Percentiles rank a stretch among this genome's conserved stretches.
Evolutionary conservation across 2,329 filamentous ascomycete species (phyloP).

Genomic region (Grosmannia serpens): DNA sequence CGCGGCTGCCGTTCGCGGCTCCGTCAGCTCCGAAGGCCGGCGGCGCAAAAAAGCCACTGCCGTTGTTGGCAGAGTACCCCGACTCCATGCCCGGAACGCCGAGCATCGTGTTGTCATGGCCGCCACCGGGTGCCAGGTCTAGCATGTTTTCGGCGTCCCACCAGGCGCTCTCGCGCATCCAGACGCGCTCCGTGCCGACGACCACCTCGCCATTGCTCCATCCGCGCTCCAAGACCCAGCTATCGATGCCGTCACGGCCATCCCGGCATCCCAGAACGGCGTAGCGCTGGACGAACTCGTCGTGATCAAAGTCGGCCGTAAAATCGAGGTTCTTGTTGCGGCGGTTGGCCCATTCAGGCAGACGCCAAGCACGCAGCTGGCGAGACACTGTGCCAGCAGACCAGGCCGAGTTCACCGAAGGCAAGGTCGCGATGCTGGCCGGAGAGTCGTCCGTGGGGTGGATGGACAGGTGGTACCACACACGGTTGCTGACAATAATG

Average conservation of each 20-base stretch:
- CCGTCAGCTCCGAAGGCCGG: conserved; percentile 39
- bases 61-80: conserved; percentile 54
- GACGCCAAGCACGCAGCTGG: conserved; percentile 83
- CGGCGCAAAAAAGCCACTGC: conserved; percentile 59
- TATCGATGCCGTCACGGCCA: conserved; percentile 85
- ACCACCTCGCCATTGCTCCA: conserved; percentile 98
- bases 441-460: conserved; percentile 86
- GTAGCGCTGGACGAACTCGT: conserved; percentile 84
- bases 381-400: conserved; percentile 86
- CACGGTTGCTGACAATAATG: conserved; percentile 69
- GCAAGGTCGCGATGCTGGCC: conserved; percentile 58
- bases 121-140: conserved; percentile 43
- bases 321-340: conserved; percentile 87
- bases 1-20: conserved; percentile 55
- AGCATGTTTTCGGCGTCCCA: conserved; percentile 97
- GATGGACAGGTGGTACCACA: conserved; percentile 88
- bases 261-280: conserved; percentile 74
- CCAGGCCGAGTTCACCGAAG: conserved; percentile 72
- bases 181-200: conserved; percentile 80
- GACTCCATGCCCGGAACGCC: conserved; percentile 50
- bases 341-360: conserved; percentile 94
- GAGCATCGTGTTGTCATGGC: conserved; percentile 14
- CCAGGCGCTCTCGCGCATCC: conserved; percentile 91
- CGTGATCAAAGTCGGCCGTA: conserved; percentile 89
- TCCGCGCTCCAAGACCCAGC: conserved; percentile 84